Conservation (phyloP, 2,329 filamentous ascomycete species). For the Fusarium veterinarium region DNA sequence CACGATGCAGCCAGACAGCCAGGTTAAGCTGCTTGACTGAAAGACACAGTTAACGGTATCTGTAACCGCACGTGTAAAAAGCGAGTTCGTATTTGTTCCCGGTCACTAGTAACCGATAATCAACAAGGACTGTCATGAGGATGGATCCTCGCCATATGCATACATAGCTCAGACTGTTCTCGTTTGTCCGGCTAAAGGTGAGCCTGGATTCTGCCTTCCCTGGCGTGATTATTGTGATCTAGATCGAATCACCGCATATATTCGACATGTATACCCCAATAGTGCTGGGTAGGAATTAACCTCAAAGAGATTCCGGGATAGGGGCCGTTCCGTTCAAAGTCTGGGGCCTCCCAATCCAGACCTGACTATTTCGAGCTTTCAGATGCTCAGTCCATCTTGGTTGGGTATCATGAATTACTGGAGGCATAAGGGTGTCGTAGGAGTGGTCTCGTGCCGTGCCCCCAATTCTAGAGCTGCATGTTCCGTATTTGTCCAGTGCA, state of each 20-base stretch:
- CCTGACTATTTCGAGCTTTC: constrained; percentile 13
- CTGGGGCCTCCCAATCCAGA: constrained; percentile 18
- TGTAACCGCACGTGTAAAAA: neutral
- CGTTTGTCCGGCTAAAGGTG: constrained; percentile 40
- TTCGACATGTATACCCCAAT: constrained; percentile 15
- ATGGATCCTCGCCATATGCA: constrained; percentile 12
- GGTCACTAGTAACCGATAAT: constrained; percentile 21
- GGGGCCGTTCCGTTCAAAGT: constrained; percentile 17
- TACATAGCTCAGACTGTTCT: neutral
- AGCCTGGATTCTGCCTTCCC: constrained; percentile 4
- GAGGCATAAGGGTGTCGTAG: constrained; percentile 25
- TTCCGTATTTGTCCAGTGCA: constrained; percentile 3
- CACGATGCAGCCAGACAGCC: neutral
- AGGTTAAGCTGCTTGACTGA: neutral
- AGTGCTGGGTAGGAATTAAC: constrained; percentile 4
- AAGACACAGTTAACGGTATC: constrained; percentile 2
- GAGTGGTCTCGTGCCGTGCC: constrained; percentile 32
- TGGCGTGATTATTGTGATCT: constrained; percentile 13
- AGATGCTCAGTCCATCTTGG: constrained; percentile 5
- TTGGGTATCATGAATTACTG: neutral
- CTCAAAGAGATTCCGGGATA: constrained; percentile 13
- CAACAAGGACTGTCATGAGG: constrained; percentile 7
- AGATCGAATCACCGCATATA: constrained; percentile 1
- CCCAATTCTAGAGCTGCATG: constrained; percentile 18
- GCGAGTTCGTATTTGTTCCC: constrained; percentile 19